Percentiles rank a stretch among this genome's conserved stretches.
Conservation (phyloP, 768 basidiomycete species). For the Dacryopinax primogenitus region DNA sequence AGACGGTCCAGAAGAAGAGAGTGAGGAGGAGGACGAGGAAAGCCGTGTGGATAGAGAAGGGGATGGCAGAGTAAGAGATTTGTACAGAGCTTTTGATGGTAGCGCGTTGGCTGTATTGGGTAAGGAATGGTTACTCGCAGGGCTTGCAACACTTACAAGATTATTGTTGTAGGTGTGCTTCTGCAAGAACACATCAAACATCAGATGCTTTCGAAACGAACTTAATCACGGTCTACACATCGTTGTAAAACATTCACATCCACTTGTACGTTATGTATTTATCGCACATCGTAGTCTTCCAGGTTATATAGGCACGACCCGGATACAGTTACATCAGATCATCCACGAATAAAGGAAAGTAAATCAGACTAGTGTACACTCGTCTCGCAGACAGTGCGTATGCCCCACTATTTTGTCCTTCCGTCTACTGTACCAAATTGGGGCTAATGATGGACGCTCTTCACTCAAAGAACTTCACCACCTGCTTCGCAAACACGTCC, state of each 20-base stretch:
- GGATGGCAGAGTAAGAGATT: background rate
- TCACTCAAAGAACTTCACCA: constrained; percentile 15
- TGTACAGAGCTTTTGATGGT: background rate
- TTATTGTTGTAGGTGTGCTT: background rate
- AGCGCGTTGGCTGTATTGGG: background rate
- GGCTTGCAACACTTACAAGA: background rate
- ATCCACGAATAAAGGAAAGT: too few relatives aligned
- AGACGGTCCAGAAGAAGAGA: background rate
- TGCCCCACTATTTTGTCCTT: background rate
- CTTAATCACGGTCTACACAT: too few relatives aligned
- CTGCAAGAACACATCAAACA: background rate
- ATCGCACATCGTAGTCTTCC: too few relatives aligned
- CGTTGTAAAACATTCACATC: too few relatives aligned
- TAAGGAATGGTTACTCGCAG: background rate
- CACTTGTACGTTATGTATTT: too few relatives aligned
- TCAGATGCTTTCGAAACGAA: background rate
- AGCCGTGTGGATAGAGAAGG: background rate
- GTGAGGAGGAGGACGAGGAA: background rate
- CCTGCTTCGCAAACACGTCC: constrained; percentile 14
- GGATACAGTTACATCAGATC: too few relatives aligned
- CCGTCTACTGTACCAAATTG: background rate
- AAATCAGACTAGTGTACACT: too few relatives aligned
- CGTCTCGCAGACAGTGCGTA: too few relatives aligned
- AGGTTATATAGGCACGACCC: too few relatives aligned
- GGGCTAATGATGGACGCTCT: background rate